Percentiles rank a stretch among this genome's conserved stretches.
phyloP scores from a whole-genome alignment of 139 green algal genomes.

The Chlorella sorokiniana region DNA sequence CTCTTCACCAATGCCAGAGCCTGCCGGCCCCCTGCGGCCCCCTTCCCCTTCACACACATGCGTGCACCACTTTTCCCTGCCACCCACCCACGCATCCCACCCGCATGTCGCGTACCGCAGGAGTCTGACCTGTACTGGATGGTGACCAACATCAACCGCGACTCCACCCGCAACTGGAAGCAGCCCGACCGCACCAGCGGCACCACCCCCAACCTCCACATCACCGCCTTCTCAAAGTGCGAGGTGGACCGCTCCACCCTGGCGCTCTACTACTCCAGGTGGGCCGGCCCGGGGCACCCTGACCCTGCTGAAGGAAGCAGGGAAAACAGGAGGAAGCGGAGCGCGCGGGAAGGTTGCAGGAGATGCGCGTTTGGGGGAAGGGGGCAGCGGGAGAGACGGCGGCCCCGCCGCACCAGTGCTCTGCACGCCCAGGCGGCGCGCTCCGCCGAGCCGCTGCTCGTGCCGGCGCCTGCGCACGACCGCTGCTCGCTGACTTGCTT shows the following conservation, averaged over 20 bases:
- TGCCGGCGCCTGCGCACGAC: not conserved
- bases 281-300: too few species aligned
- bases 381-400: too few species aligned
- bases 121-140: constrained; percentile 44
- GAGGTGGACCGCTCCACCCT: constrained; percentile 44
- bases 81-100: not conserved
- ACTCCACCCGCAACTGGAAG: constrained; percentile 32
- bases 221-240: constrained; percentile 37
- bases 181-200: not conserved
- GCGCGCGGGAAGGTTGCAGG: not conserved
- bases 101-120: not conserved
- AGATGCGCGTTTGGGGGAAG: too few species aligned
- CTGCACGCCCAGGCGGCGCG: too few species aligned
- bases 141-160: constrained; percentile 37
- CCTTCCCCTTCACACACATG: not conserved
- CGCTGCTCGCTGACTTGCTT: not conserved
- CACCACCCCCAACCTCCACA: constrained; percentile 33
- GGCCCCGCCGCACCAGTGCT: too few species aligned
- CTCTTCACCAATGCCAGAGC: too few species aligned
- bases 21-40: too few species aligned
- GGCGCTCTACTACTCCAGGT: constrained; percentile 32
- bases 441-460: too few species aligned
- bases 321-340: too few species aligned
- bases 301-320: too few species aligned
- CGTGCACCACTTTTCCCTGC: not conserved